These are phyloP conservation scores for Penicillium decumbens DNA, from an alignment of 2,329 filamentous ascomycete genomes.

Conservation along the genomic window DNA sequence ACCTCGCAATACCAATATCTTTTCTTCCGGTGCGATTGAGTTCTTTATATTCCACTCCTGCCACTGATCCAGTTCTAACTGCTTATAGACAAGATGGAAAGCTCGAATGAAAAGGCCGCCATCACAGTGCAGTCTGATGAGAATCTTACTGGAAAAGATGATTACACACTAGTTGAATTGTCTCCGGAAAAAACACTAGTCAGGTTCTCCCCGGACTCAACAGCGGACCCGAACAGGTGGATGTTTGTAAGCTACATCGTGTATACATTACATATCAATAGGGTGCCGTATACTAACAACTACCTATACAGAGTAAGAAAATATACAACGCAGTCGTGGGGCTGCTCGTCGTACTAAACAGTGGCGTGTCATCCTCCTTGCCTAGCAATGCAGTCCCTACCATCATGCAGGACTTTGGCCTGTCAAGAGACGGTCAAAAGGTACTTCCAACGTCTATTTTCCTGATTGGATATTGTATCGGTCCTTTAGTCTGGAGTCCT, in stretches of 20 bases:
- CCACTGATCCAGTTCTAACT: conserved; percentile 2
- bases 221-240: conserved; percentile 28
- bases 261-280: neutral
- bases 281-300: neutral
- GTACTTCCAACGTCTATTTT: conserved; percentile 36
- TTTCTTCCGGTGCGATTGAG: conserved; percentile 15
- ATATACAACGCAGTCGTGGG: conserved; percentile 26
- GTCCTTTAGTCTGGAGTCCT: conserved; percentile 41
- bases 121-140: neutral
- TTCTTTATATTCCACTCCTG: neutral
- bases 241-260: conserved; percentile 20
- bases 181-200: conserved; percentile 23
- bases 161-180: conserved; percentile 21
- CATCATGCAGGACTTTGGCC: conserved; percentile 33
- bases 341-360: conserved; percentile 34
- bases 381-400: conserved; percentile 38
- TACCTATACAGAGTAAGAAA: conserved; percentile 22
- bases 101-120: conserved; percentile 2
- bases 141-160: conserved; percentile 1
- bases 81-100: conserved; percentile 7
- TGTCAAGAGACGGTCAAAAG: conserved; percentile 28
- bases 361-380: conserved; percentile 36
- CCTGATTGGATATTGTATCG: conserved; percentile 38
- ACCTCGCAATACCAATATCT: conserved; percentile 5
- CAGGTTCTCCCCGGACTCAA: conserved; percentile 25